phyloP scores from a whole-genome alignment of 176 grass and related monocot species.

The Areca catechu region DNA sequence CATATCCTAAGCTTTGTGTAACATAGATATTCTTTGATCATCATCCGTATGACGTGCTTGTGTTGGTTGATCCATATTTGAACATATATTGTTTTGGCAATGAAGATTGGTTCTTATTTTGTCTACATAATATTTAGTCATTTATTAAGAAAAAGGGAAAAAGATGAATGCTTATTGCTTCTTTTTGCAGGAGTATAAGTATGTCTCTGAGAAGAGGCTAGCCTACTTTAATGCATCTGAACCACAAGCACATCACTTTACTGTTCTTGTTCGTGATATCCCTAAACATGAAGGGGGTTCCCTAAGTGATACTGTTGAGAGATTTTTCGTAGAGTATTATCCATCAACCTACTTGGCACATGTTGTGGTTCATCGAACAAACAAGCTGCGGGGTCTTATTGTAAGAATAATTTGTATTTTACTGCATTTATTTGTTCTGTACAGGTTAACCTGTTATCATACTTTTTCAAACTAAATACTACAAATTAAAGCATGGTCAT shows the following conservation, averaged over 20 bases:
- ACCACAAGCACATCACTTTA: conserved; percentile 70
- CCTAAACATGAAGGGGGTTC: conserved; percentile 50
- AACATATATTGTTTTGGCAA: no score
- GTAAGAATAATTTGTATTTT: conserved; percentile 34
- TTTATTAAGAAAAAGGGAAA: no score
- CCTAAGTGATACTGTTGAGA: conserved; percentile 57
- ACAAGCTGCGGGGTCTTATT: conserved; percentile 67
- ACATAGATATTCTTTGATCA: no score
- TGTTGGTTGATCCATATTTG: no score
- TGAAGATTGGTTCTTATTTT: no score
- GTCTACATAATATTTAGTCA: no score
- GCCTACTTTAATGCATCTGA: conserved; percentile 64
- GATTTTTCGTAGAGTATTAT: conserved; percentile 84
- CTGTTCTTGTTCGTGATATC: conserved; percentile 83
- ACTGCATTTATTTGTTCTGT: no score
- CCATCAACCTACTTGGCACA: conserved; percentile 65
- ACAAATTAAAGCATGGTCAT: no score
- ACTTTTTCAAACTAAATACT: no score
- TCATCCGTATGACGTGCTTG: no score
- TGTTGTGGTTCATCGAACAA: conserved; percentile 62
- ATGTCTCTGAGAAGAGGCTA: conserved; percentile 70
- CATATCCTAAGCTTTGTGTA: no score
- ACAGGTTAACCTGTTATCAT: no score
- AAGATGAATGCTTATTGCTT: not conserved
- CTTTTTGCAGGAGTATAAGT: conserved; percentile 72